Evolutionary conservation across 208 protist species (phyloP).

Genomic region (Leishmania amazonensis): DNA sequence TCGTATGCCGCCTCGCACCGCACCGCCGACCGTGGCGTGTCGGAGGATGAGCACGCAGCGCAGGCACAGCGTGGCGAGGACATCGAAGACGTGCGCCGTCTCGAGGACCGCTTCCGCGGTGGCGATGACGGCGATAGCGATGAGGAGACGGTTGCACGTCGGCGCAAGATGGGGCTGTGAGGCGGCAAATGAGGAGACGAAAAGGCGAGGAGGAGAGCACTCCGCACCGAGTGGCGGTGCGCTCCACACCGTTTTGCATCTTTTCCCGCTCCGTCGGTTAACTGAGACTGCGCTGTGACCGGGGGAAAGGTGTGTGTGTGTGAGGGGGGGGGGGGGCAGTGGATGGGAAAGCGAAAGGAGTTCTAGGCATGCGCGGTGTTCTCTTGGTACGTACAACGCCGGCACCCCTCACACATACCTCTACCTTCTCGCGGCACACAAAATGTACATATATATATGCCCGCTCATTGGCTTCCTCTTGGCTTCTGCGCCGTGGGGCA

Average conservation of each 20-base stretch:
- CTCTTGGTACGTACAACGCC: neutral
- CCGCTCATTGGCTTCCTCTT: neutral
- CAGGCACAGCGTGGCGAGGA: conserved; percentile 48
- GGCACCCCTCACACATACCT: neutral
- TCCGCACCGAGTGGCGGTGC: neutral
- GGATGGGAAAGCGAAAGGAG: neutral
- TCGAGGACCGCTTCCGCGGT: conserved; percentile 35
- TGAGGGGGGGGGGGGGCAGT: neutral
- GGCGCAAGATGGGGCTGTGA: conserved; percentile 12
- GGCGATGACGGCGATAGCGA: conserved; percentile 43
- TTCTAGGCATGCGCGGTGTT: neutral
- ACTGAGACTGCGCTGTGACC: neutral
- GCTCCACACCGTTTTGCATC: neutral
- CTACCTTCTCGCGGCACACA: neutral
- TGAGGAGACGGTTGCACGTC: conserved; percentile 3
- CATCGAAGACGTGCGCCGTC: conserved; percentile 56
- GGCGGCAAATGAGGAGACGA: neutral
- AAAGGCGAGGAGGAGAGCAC: neutral
- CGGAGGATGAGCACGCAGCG: conserved; percentile 49
- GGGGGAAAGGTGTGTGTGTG: neutral
- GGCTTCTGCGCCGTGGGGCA: neutral
- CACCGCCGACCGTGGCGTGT: conserved; percentile 10
- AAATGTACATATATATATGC: neutral
- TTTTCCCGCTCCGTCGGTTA: neutral
- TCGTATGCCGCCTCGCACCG: neutral